Evolutionary conservation across 139 green algal species (phyloP).

Genomic region (Chlorella sp.): DNA sequence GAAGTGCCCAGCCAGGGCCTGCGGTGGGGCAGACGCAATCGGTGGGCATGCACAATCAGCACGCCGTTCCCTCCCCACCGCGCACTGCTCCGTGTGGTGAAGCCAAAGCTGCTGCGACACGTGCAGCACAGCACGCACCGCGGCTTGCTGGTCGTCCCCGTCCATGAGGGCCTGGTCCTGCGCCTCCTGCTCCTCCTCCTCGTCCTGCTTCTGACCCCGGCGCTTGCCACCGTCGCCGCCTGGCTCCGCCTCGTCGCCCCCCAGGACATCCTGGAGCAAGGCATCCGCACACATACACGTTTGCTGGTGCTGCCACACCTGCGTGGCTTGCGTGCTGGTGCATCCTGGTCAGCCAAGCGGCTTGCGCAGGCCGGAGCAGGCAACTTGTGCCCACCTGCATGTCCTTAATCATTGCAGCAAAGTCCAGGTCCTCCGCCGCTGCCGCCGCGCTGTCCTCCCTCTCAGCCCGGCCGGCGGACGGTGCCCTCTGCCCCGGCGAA

Average conservation of each 20-base stretch:
- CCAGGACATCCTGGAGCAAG: neutral
- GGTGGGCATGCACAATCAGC: slow-evolving; percentile 9
- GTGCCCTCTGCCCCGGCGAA: too few species aligned
- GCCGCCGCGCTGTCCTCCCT: too few species aligned
- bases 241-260: neutral
- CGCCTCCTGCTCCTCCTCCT: neutral
- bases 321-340: too few species aligned
- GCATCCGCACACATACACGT: neutral
- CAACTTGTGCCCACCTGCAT: too few species aligned
- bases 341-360: too few species aligned
- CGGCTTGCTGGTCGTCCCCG: neutral
- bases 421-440: slow-evolving; percentile 27
- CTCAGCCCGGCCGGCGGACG: too few species aligned
- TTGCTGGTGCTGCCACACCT: too few species aligned
- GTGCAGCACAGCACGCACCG: too few species aligned
- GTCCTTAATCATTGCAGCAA: slow-evolving; percentile 51
- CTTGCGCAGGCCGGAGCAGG: too few species aligned
- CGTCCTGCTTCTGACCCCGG: neutral
- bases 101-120: neutral
- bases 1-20: slow-evolving; percentile 42
- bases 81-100: neutral
- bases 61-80: neutral
- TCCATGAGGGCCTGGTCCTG: too few species aligned
- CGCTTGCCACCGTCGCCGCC: neutral
- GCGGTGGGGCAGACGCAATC: neutral